A percentile compares a stretch with the other conserved stretches of the same genome.
These are phyloP conservation scores for Protomyces pachydermus DNA, from an alignment of 1,139 yeast species.

Conservation along the genomic window DNA sequence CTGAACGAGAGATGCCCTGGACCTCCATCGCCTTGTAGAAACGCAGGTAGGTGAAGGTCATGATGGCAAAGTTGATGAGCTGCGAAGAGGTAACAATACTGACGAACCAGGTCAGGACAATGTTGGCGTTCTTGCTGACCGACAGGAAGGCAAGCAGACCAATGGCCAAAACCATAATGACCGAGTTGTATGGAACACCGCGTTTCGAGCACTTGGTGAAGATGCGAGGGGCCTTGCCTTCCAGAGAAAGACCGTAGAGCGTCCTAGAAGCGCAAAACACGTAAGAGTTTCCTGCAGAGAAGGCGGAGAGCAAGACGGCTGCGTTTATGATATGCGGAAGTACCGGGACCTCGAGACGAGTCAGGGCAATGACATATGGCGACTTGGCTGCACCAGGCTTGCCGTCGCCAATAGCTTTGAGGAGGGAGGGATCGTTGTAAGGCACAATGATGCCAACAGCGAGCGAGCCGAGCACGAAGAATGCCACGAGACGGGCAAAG, in stretches of 20 bases:
- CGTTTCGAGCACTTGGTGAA: slow-evolving; percentile 53
- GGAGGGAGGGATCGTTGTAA: slow-evolving; percentile 54
- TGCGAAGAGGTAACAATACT: slow-evolving; percentile 65
- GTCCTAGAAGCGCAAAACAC: slow-evolving; percentile 60
- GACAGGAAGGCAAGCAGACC: slow-evolving; percentile 60
- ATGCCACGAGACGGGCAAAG: slow-evolving; percentile 69
- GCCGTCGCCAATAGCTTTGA: slow-evolving; percentile 36
- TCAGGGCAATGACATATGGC: slow-evolving; percentile 71
- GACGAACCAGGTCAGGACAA: slow-evolving; percentile 78
- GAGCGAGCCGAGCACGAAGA: slow-evolving; percentile 50
- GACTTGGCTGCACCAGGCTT: slow-evolving; percentile 49
- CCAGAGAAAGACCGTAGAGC: slow-evolving; percentile 54
- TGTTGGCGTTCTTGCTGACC: slow-evolving; percentile 55
- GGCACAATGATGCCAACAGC: slow-evolving; percentile 58
- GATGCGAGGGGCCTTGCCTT: slow-evolving; percentile 57
- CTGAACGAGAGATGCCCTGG: slow-evolving; percentile 30
- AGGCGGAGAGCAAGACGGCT: slow-evolving; percentile 62
- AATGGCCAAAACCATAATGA: slow-evolving; percentile 46
- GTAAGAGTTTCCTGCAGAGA: slow-evolving; percentile 72
- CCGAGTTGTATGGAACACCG: slow-evolving; percentile 54
- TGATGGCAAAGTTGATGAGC: slow-evolving; percentile 50
- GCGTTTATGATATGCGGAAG: slow-evolving; percentile 72
- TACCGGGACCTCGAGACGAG: slow-evolving; percentile 60
- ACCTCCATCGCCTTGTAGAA: slow-evolving; percentile 32
- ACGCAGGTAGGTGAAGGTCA: slow-evolving; percentile 45